Evolutionary conservation across 176 grass and related monocot species (phyloP), one percentile per base, ranked within the genome.

Genomic region (Carex kokanica): DNA sequence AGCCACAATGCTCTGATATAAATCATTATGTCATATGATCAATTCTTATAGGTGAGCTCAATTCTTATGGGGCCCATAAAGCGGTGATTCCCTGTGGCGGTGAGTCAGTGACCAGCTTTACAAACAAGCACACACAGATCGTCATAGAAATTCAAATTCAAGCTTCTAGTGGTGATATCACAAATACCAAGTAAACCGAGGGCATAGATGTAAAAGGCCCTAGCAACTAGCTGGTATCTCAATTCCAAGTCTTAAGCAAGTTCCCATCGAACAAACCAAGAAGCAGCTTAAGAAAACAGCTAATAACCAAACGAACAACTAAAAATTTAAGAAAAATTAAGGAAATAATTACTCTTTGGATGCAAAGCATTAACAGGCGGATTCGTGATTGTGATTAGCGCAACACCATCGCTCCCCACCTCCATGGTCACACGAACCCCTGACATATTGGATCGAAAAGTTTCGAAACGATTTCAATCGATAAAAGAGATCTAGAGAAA

Each of bases 311-410:
- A 36, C 45, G 1, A 60, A 60, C 12, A 62, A 24, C 3, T 43
- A 32, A 32, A 67, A 65, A n/a, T 16, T 14, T 14, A 6, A 78
- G 55, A 64, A 38, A 24, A 14, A 60, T 2, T 12, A 45, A 24
- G 6, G 8, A 17, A 1, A 56, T 2, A 74, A 40, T 4, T 85
- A 97, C 94, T 89, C 75, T 83, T 84, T 41, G 94, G 95, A 64
- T 91, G 90, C 31, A 98, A 85, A 34, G 93, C 96, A 71, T 99
- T 95, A 58, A 99, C 96, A 20, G 93, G 96, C 72, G 96, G 93
- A 81, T 99, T 93, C 87, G 53, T 81, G 86, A 99, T 92, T 75
- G 96, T 99, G 86, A 99, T 82, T 64, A 99, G 61, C 63, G 93
- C 96, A 29, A 99, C 89, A 60, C 83, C 96, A 38, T 99, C 93